Percentiles rank a stretch among this genome's conserved stretches.
These are phyloP conservation scores for Gymnopilus dilepis DNA, from an alignment of 768 basidiomycete species.

Conservation along the genomic window DNA sequence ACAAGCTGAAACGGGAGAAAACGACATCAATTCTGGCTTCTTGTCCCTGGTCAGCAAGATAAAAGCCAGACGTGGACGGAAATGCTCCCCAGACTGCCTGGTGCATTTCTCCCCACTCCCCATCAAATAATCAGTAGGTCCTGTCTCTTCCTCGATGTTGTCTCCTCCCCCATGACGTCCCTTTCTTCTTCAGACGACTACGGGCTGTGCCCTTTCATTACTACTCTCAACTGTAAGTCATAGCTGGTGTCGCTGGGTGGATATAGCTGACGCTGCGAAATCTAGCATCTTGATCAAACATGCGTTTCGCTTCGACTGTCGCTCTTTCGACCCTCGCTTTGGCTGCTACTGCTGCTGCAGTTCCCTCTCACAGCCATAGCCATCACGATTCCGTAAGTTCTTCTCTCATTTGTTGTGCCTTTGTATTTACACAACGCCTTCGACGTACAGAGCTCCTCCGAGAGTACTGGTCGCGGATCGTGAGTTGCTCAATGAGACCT, in stretches of 20 bases:
- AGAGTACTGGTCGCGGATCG: conserved; percentile 1
- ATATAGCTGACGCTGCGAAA: background rate
- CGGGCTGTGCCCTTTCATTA: background rate
- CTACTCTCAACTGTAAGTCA: background rate
- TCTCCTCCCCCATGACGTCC: background rate
- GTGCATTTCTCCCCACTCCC: conserved; percentile 5
- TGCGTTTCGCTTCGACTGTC: conserved; percentile 2
- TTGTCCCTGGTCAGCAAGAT: background rate
- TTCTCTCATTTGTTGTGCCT: no score
- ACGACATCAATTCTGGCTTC: background rate
- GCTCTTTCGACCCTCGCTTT: background rate
- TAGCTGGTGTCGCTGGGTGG: no score
- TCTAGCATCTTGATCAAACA: background rate
- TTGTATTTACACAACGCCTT: background rate
- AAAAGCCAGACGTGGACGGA: background rate
- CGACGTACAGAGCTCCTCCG: background rate
- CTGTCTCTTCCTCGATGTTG: background rate
- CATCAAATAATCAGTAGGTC: conserved; percentile 1
- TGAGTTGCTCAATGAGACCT: background rate
- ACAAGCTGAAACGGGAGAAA: background rate
- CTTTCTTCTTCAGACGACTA: background rate
- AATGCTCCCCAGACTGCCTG: background rate
- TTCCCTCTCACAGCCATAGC: background rate
- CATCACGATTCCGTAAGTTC: background rate
- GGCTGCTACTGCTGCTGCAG: background rate